These are phyloP conservation scores for Pyrrhoderma lamaoense DNA, from an alignment of 1,284 basidiomycete species.

Conservation along the genomic window DNA sequence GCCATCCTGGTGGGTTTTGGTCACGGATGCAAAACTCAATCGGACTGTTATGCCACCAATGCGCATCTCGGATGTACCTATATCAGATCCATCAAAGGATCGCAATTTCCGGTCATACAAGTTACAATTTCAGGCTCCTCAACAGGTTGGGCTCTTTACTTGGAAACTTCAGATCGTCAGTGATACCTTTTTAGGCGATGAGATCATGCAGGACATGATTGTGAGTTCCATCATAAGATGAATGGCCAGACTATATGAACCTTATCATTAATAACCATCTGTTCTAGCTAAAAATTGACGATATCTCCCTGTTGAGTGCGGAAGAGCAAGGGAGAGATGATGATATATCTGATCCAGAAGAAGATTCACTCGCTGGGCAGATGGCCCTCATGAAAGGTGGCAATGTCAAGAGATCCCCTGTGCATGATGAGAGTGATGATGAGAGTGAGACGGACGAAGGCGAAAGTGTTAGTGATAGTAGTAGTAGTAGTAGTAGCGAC, in stretches of 20 bases:
- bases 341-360: conserved; percentile 94
- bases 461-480: conserved; percentile 40
- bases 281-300: conserved; percentile 74
- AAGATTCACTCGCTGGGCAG: conserved; percentile 93
- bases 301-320: conserved; percentile 47
- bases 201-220: conserved; percentile 64
- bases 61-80: conserved; percentile 77
- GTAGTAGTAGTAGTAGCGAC: conserved; percentile 38
- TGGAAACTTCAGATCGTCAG: conserved; percentile 85
- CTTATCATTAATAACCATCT: not conserved
- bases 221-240: conserved; percentile 35
- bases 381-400: conserved; percentile 97
- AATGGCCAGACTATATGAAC: not conserved
- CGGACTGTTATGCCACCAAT: conserved; percentile 88
- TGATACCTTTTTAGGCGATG: conserved; percentile 86
- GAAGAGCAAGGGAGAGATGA: conserved; percentile 70
- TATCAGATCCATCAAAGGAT: conserved; percentile 47
- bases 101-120: conserved; percentile 78
- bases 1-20: conserved; percentile 86
- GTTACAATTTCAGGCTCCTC: conserved; percentile 93
- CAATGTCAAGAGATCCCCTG: conserved; percentile 60
- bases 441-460: conserved; percentile 40
- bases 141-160: conserved; percentile 76
- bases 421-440: conserved; percentile 36
- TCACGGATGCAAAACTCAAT: conserved; percentile 88